Evolutionary conservation across 148 eudicot genomes (phyloP).

Genomic region (Cornus kousa): DNA sequence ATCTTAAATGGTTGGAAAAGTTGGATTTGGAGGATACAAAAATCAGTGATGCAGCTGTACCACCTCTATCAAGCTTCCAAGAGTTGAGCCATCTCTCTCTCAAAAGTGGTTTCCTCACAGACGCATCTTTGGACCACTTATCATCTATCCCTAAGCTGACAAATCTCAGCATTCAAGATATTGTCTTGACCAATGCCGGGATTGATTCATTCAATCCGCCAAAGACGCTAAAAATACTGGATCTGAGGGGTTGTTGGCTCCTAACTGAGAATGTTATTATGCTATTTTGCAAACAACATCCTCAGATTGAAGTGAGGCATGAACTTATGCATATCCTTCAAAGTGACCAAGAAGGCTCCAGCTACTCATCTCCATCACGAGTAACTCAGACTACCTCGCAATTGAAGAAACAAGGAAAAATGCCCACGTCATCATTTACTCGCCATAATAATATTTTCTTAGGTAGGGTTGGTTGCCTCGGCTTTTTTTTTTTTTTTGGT

Average conservation of each 20-base stretch:
- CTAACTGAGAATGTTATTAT: conserved; percentile 55
- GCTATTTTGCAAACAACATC: conserved; percentile 45
- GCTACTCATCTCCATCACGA: conserved; percentile 20
- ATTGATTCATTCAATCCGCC: conserved; percentile 63
- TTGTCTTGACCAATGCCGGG: conserved; percentile 62
- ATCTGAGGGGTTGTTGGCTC: conserved; percentile 84
- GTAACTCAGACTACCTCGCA: conserved; percentile 23
- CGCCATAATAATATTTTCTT: conserved; percentile 34
- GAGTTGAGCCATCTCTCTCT: conserved; percentile 52
- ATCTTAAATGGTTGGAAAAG: conserved; percentile 46
- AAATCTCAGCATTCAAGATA: conserved; percentile 52
- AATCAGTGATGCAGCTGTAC: conserved; percentile 51
- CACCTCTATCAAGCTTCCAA: conserved; percentile 37
- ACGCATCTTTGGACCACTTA: conserved; percentile 41
- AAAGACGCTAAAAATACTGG: conserved; percentile 44
- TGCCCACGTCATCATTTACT: conserved; percentile 22
- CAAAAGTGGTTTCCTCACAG: conserved; percentile 43
- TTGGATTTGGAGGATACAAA: conserved; percentile 58
- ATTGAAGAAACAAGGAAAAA: conserved; percentile 30
- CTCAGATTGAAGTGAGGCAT: conserved; percentile 58
- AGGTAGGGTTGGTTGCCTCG: conserved; percentile 34
- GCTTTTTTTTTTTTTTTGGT: background rate
- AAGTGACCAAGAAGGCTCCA: conserved; percentile 20
- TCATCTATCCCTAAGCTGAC: conserved; percentile 45
- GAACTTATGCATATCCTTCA: conserved; percentile 32